Evolutionary conservation across 2,329 filamentous ascomycete species (phyloP).

Genomic region (Scedosporium apiospermum): DNA sequence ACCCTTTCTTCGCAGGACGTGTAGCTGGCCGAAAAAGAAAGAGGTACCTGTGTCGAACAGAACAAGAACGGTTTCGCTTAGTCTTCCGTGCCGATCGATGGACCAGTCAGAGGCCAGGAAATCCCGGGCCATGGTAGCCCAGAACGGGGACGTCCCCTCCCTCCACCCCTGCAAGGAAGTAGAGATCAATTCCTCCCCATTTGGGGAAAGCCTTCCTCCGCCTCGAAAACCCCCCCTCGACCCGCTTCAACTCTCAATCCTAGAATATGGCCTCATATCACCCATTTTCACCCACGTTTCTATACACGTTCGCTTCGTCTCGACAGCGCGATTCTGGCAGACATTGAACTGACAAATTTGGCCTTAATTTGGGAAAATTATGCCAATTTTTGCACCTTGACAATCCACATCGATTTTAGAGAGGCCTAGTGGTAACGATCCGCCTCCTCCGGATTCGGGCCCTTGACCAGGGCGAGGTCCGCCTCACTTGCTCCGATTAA

Average conservation of each 20-base stretch:
- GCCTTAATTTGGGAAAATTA: not conserved
- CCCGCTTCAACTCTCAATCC: not conserved
- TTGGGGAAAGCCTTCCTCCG: not conserved
- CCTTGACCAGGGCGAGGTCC: not conserved
- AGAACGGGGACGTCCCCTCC: not conserved
- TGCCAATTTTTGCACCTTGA: not conserved
- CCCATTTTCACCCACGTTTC: not conserved
- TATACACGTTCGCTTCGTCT: conserved; percentile 4
- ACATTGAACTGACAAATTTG: not conserved
- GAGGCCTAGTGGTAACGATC: not conserved
- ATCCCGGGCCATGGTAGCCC: conserved; percentile 2
- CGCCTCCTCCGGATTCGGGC: not conserved
- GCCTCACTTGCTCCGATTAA: not conserved
- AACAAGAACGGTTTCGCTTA: not conserved
- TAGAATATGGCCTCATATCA: not conserved
- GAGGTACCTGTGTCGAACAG: not conserved
- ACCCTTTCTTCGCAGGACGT: not conserved
- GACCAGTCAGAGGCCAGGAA: not conserved
- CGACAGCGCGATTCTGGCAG: not conserved
- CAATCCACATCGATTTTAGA: not conserved
- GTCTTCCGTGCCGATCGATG: conserved; percentile 4
- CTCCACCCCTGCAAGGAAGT: not conserved
- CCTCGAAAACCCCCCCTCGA: conserved; percentile 1
- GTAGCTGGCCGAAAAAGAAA: not conserved
- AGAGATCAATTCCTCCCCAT: not conserved